A percentile compares a stretch with the other conserved stretches of the same genome.
Evolutionary conservation across 2,329 filamentous ascomycete species (phyloP).

Genomic region (Biscogniauxia marginata): DNA sequence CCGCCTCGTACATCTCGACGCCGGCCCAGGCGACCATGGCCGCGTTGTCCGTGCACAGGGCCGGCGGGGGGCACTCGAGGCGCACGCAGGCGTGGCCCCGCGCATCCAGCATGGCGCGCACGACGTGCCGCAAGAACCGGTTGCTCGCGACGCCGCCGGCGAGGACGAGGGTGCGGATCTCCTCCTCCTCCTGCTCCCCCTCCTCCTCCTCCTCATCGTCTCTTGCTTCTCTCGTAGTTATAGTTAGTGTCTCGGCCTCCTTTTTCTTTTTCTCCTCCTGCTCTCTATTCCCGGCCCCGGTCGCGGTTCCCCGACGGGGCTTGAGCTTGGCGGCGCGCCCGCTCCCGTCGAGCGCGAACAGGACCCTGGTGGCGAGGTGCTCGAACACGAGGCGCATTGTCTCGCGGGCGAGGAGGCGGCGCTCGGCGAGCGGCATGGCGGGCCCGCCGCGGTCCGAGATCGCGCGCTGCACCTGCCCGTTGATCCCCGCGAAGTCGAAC

Average conservation of each 20-base stretch:
- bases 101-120: conserved; percentile 56
- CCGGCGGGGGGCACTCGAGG: conserved; percentile 71
- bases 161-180: conserved; percentile 67
- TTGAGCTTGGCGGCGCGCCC: neutral
- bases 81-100: conserved; percentile 62
- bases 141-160: conserved; percentile 92
- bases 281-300: neutral
- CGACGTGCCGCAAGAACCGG: conserved; percentile 68
- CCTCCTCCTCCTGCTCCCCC: conserved; percentile 5
- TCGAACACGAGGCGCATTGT: conserved; percentile 83
- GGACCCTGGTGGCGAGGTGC: conserved; percentile 73
- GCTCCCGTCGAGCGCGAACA: conserved; percentile 57
- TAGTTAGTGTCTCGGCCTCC: neutral
- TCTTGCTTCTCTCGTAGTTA: conserved; percentile 27
- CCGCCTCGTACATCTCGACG: conserved; percentile 84
- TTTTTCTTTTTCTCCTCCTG: neutral
- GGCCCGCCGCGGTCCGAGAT: conserved; percentile 30
- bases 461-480: conserved; percentile 62
- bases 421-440: conserved; percentile 55
- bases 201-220: too few relatives aligned
- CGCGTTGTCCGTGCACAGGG: conserved; percentile 89
- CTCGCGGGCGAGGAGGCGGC: conserved; percentile 67
- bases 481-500: conserved; percentile 75
- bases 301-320: neutral
- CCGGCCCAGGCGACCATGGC: conserved; percentile 97